Evolutionary conservation across 768 basidiomycete species (phyloP).

Genomic region (Hygrophoropsis aurantiaca): DNA sequence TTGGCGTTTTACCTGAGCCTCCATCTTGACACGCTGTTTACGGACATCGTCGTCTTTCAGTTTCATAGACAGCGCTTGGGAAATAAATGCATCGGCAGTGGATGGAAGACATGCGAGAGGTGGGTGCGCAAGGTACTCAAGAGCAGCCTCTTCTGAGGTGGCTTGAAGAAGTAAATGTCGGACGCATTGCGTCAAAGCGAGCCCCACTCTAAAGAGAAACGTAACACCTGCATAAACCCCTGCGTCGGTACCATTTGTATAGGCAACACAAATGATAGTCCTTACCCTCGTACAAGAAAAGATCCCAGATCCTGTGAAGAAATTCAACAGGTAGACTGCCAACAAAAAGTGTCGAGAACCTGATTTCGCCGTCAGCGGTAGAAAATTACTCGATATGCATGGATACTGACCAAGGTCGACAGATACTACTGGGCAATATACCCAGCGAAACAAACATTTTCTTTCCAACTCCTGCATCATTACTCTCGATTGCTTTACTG

Average conservation of each 20-base stretch:
- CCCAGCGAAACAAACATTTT: constrained; percentile 66
- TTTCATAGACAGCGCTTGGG: constrained; percentile 62
- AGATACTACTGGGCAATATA: constrained; percentile 56
- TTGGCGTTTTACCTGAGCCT: constrained; percentile 68
- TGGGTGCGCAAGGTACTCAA: constrained; percentile 51
- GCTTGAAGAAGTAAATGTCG: constrained; percentile 59
- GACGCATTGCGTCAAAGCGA: constrained; percentile 61
- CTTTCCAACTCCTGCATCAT: constrained; percentile 59
- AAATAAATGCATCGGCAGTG: constrained; percentile 59
- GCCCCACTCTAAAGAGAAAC: constrained; percentile 71
- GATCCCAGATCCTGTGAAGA: constrained; percentile 76
- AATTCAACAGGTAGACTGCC: constrained; percentile 63
- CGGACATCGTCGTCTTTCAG: constrained; percentile 78
- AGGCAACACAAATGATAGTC: background rate
- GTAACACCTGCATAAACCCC: constrained; percentile 52
- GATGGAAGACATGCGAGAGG: constrained; percentile 54
- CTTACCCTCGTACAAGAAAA: constrained; percentile 80
- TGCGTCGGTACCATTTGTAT: background rate
- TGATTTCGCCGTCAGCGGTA: constrained; percentile 20
- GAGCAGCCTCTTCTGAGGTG: constrained; percentile 43
- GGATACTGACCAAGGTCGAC: constrained; percentile 58
- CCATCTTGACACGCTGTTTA: constrained; percentile 74
- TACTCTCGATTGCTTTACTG: constrained; percentile 62
- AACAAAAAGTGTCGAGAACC: constrained; percentile 76
- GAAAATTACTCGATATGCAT: background rate